phyloP scores from a whole-genome alignment of 306 rosid genomes.

The Argentina anserina region DNA sequence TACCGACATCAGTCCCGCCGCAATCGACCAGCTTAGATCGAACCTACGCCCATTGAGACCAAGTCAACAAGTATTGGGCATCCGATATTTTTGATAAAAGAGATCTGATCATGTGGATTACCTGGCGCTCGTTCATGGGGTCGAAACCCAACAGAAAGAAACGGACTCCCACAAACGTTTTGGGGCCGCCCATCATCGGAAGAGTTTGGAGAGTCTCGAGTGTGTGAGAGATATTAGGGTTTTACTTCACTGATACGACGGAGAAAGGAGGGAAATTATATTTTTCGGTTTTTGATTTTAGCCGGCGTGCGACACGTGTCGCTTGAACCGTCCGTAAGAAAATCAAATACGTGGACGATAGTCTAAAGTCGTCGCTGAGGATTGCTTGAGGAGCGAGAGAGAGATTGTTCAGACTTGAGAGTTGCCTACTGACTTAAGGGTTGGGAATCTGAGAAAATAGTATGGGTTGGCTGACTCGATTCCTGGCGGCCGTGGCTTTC shows the following conservation, averaged over 20 bases:
- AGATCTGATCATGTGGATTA: constrained; percentile 7
- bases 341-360: too few relatives aligned
- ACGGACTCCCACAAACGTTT: constrained; percentile 51
- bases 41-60: constrained; percentile 36
- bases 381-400: too few relatives aligned
- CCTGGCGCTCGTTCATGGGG: constrained; percentile 49
- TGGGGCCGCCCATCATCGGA: constrained; percentile 8
- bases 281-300: constrained; percentile 27
- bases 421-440: too few relatives aligned
- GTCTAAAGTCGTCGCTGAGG: too few relatives aligned
- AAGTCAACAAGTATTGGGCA: neutral
- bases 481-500: constrained; percentile 69
- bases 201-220: too few relatives aligned
- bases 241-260: neutral
- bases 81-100: neutral
- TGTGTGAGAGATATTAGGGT: neutral
- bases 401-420: too few relatives aligned
- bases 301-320: too few relatives aligned
- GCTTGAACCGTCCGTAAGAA: too few relatives aligned
- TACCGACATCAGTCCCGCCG: constrained; percentile 70
- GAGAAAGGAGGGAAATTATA: constrained; percentile 24
- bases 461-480: constrained; percentile 86
- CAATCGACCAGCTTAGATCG: constrained; percentile 67
- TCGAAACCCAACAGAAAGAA: constrained; percentile 68
- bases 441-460: too few relatives aligned